These are phyloP conservation scores for Apiospora sp. DNA, from an alignment of 2,329 filamentous ascomycete genomes.

Conservation along the genomic window DNA sequence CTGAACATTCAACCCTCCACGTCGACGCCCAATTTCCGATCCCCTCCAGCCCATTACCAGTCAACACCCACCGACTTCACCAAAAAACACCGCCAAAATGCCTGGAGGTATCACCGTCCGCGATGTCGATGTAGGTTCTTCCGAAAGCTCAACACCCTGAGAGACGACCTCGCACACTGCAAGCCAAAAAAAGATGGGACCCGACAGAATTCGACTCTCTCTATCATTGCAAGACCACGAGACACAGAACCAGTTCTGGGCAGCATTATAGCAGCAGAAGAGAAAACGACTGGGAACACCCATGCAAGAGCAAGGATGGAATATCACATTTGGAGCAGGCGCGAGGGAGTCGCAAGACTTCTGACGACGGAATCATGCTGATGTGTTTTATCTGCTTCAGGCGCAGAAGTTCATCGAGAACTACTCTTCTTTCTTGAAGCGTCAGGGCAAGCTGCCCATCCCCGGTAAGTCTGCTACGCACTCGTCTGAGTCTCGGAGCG, in stretches of 20 bases:
- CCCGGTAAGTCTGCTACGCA: slow-evolving; percentile 70
- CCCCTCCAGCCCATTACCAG: slow-evolving; percentile 8
- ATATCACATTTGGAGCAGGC: slow-evolving; percentile 62
- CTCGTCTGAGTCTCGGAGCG: not conserved
- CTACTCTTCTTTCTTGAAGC: slow-evolving; percentile 91
- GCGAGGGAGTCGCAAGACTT: slow-evolving; percentile 78
- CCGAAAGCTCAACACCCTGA: slow-evolving; percentile 34
- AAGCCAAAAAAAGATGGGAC: slow-evolving; percentile 25
- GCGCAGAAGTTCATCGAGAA: slow-evolving; percentile 89
- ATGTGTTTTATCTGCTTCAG: slow-evolving; percentile 64
- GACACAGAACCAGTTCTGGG: slow-evolving; percentile 21
- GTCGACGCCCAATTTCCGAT: slow-evolving; percentile 20
- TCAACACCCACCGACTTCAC: slow-evolving; percentile 7
- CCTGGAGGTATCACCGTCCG: slow-evolving; percentile 80
- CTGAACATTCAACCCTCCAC: slow-evolving; percentile 4
- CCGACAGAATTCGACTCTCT: slow-evolving; percentile 7
- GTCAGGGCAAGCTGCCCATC: slow-evolving; percentile 91
- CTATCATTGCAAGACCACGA: slow-evolving; percentile 8
- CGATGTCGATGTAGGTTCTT: slow-evolving; percentile 80
- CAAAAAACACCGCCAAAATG: slow-evolving; percentile 62
- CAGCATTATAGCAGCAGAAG: slow-evolving; percentile 32
- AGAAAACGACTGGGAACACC: not conserved
- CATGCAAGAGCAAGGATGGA: slow-evolving; percentile 35
- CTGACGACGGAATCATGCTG: slow-evolving; percentile 78
- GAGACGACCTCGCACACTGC: slow-evolving; percentile 25